Evolutionary conservation across 345 rosid genomes (phyloP).

Genomic region (Lepidium aucheri): DNA sequence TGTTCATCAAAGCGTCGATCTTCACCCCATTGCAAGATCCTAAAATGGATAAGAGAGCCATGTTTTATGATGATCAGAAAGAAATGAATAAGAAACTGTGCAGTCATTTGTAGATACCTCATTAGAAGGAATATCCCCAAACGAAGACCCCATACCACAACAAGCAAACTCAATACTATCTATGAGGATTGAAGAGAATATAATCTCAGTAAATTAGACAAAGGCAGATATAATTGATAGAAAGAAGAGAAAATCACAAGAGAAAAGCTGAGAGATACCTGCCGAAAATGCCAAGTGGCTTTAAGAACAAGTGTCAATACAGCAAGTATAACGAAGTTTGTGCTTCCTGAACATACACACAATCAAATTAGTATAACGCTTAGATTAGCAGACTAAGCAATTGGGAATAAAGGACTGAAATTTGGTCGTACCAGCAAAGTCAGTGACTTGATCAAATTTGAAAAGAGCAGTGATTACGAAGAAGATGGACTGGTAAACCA

Average conservation of each 20-base stretch:
- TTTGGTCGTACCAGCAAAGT: constrained; percentile 60
- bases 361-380: no score
- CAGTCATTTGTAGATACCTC: constrained; percentile 41
- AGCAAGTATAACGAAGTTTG: constrained; percentile 72
- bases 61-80: neutral
- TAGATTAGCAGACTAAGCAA: neutral
- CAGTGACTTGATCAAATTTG: constrained; percentile 87
- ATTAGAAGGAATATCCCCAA: constrained; percentile 63
- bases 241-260: neutral
- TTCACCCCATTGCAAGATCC: constrained; percentile 94
- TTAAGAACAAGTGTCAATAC: constrained; percentile 60
- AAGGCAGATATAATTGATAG: no score
- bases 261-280: constrained; percentile 35
- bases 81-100: neutral
- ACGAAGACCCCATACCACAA: constrained; percentile 81
- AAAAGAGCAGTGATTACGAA: constrained; percentile 70
- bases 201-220: neutral
- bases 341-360: constrained; percentile 55
- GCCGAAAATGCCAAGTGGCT: constrained; percentile 85
- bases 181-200: constrained; percentile 25
- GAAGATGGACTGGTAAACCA: constrained; percentile 65
- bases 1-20: constrained; percentile 83
- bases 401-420: neutral
- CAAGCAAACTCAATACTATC: constrained; percentile 64
- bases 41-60: neutral